phyloP scores from a whole-genome alignment of 2,329 filamentous ascomycete genomes.

The Nigrospora oryzae region DNA sequence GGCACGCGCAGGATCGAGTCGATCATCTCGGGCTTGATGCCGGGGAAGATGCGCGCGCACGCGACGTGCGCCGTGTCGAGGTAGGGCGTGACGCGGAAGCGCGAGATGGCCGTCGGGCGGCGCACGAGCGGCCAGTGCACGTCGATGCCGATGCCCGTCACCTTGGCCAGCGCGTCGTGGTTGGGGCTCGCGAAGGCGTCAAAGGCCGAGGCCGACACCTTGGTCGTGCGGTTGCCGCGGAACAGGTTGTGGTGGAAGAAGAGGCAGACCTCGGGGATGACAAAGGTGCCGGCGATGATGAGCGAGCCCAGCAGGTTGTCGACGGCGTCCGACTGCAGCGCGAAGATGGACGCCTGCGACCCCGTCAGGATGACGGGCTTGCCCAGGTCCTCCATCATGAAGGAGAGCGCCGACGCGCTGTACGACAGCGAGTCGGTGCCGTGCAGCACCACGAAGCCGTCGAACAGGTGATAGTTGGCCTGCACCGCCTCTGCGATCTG shows the following conservation, averaged over 20 bases:
- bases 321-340: slow-evolving; percentile 82
- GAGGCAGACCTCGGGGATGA: slow-evolving; percentile 85
- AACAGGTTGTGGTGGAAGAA: slow-evolving; percentile 92
- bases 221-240: slow-evolving; percentile 80
- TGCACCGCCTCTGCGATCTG: slow-evolving; percentile 73
- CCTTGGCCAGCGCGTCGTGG: slow-evolving; percentile 68
- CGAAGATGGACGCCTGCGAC: slow-evolving; percentile 78
- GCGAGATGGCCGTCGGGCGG: slow-evolving; percentile 63
- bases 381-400: slow-evolving; percentile 80
- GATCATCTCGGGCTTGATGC: slow-evolving; percentile 89
- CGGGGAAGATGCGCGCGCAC: slow-evolving; percentile 82
- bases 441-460: slow-evolving; percentile 85
- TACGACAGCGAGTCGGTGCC: slow-evolving; percentile 87
- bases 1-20: slow-evolving; percentile 72
- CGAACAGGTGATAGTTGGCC: slow-evolving; percentile 80
- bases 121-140: slow-evolving; percentile 74
- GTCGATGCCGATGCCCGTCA: slow-evolving; percentile 71
- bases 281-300: slow-evolving; percentile 85
- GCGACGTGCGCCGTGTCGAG: slow-evolving; percentile 85
- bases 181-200: slow-evolving; percentile 88
- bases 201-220: slow-evolving; percentile 79
- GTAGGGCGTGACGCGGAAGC: slow-evolving; percentile 65
- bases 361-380: slow-evolving; percentile 87
- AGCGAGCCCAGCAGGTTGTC: slow-evolving; percentile 84
- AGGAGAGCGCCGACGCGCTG: slow-evolving; percentile 81